Conservation (phyloP, 371 early-diverging fungal species). For the Nematocida parisii region DNA sequence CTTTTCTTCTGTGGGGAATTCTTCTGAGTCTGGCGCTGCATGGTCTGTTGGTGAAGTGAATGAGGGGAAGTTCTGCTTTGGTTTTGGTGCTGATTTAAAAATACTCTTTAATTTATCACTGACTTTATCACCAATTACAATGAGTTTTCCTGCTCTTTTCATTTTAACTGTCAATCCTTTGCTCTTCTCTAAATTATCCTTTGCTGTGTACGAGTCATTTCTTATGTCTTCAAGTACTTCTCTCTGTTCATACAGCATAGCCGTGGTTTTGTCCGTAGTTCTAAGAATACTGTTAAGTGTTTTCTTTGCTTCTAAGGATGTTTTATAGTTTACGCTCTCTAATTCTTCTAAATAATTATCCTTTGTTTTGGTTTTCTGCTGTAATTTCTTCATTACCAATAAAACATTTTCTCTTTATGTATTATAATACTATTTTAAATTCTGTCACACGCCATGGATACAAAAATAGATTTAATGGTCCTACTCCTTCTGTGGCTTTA, state of each 20-base stretch:
- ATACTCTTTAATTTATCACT: slow-evolving; percentile 37
- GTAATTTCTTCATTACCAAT: slow-evolving; percentile 28
- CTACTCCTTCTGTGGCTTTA: slow-evolving; percentile 6
- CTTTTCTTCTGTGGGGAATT: neutral
- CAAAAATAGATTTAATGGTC: neutral
- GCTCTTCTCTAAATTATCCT: slow-evolving; percentile 30
- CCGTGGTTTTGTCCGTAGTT: slow-evolving; percentile 44
- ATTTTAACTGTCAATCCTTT: slow-evolving; percentile 44
- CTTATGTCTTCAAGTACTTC: slow-evolving; percentile 49
- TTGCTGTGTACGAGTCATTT: slow-evolving; percentile 21
- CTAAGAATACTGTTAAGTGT: slow-evolving; percentile 36
- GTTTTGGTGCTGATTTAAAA: slow-evolving; percentile 24
- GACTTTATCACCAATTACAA: slow-evolving; percentile 52
- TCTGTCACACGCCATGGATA: neutral
- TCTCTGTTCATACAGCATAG: slow-evolving; percentile 49
- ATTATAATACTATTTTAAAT: neutral
- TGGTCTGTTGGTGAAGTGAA: neutral
- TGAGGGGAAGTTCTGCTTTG: neutral
- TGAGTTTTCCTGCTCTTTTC: slow-evolving; percentile 55
- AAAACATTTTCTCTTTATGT: slow-evolving; percentile 31
- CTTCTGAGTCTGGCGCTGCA: neutral
- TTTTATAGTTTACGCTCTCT: slow-evolving; percentile 39
- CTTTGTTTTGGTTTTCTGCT: slow-evolving; percentile 44
- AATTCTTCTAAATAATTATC: slow-evolving; percentile 41
- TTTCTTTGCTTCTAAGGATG: slow-evolving; percentile 42